Evolutionary conservation across 2,329 filamentous ascomycete genomes (phyloP), one percentile per base, ranked within the genome.

Genomic region (Ceratocystiopsis sp.): DNA sequence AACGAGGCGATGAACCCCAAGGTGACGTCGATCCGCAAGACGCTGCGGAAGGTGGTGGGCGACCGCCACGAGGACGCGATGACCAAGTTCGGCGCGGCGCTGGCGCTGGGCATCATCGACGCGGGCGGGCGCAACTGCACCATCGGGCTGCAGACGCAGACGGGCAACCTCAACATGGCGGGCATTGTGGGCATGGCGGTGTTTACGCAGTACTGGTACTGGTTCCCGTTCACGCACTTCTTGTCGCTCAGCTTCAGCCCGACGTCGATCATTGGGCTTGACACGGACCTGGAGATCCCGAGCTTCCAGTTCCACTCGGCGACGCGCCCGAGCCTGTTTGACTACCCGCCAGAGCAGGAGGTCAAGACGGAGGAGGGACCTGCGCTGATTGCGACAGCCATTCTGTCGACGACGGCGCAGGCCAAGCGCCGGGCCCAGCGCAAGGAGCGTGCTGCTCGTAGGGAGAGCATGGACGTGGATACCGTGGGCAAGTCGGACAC

Each of bases 201-300:
- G 43, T 98, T 98, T 64, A 93, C 87, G 10, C 91, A 98, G 60
- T 98, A 98, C 68, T 98, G 91, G 91, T 98, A 98, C 68, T 98
- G 91, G 91, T 98, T 98, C 75, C 91, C 91, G 47, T 81, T 96
- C 55, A 93, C 91, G 29, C 91, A 98, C 63, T 98, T 98, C 75
- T 62, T 98, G 45, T 93, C 89, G 1, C 71, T 98, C 48, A 87
- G 85, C 55, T 96, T 98, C 64, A 86, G 84, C n/a, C 91, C 91
- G 1, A 98, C 93, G 2, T 83, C 91, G 1, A 83, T 98, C 56
- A 95, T 96, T 53, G 89, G 84, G 47, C 76, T 98, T 21, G 87
- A 98, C 57, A 81, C 93, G 56, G 84, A 95, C 56, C 72, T 98
- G 14, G 85, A 95, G 54, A 85, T 94, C 43, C 86, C 93, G 17